Evolutionary conservation across 148 eudicot species (phyloP), one percentile per base, ranked within the genome.

Genomic region (Simmondsia chinensis): DNA sequence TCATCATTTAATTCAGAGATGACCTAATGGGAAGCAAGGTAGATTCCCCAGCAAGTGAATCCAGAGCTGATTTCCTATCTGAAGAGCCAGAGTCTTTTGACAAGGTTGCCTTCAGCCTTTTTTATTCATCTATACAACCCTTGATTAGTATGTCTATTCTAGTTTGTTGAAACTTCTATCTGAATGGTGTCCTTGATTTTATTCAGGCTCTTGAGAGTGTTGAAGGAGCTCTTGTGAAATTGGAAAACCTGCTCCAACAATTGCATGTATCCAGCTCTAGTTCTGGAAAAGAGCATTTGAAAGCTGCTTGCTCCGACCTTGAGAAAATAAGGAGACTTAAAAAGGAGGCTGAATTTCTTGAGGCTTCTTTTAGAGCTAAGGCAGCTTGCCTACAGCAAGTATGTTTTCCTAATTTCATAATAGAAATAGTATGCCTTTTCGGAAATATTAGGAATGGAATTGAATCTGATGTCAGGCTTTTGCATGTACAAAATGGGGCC

Each of bases 291-390:
- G 94, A 93, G 64, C 95, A 86, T 50, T 55, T 93, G 34, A 82
- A 83, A 72, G 99, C 96, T 80, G 99, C 99, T 52, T 93, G 99
- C 62, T 86, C 94, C 57, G 96, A 93, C 50, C 87, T 93, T 52
- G 99, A 93, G 71, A 83, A 76, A 52, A 93, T 82, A 11, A 72
- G 99, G 65, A 82, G 68, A 59, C 87, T 93, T 53, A 86, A 93
- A 66, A 93, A 93, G 67, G 99, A 93, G 65, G 94, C 99, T 42
- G 99, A 93, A 69, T 93, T 86, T 73, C 91, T 93, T 46, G 96
- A 93, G 74, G 99, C 87, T 19, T 82, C 99, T 64, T 86, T 93
- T 51, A 70, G 99, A 60, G 96, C 99, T 19, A 93, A 93, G 77
- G 83, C 94, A 21, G 94, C 77, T 54, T 86, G 74, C 42, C 80